phyloP scores from a whole-genome alignment of 2,329 filamentous ascomycete genomes.

The Aspergillus aculeatus region DNA sequence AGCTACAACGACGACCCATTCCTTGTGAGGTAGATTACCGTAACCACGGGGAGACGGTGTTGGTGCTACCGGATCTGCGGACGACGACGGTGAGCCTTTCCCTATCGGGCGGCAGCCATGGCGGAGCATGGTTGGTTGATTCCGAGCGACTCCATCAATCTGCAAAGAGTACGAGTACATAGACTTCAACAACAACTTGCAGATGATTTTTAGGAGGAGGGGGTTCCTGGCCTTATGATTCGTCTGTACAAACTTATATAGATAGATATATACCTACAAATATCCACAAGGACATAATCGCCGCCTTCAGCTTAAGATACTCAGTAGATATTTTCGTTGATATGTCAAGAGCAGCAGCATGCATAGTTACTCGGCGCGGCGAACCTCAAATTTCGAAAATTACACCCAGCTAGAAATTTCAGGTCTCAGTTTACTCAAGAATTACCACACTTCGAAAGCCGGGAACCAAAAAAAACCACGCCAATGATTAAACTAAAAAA shows the following conservation, averaged over 20 bases:
- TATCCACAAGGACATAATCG: background rate
- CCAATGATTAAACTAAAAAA: background rate
- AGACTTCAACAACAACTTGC: background rate
- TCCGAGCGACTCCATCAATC: constrained; percentile 47
- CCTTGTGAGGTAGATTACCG: constrained; percentile 76
- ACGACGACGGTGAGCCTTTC: constrained; percentile 73
- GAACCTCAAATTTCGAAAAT: too few species aligned
- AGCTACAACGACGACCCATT: constrained; percentile 37
- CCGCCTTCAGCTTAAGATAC: background rate
- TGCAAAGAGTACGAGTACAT: constrained; percentile 1
- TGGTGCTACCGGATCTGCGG: constrained; percentile 69
- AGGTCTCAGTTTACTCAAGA: too few species aligned
- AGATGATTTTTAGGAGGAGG: background rate
- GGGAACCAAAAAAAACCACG: background rate
- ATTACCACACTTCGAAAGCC: background rate
- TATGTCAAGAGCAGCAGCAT: too few species aligned
- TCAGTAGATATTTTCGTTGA: too few species aligned
- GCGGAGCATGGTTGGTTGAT: constrained; percentile 65
- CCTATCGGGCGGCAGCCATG: constrained; percentile 56
- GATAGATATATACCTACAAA: too few species aligned
- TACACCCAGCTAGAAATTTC: too few species aligned
- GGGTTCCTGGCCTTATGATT: background rate
- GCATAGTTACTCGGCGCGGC: too few species aligned
- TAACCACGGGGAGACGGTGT: constrained; percentile 73
- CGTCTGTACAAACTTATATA: background rate